phyloP scores from a whole-genome alignment of 768 basidiomycete species.

The Clathrus columnatus region DNA sequence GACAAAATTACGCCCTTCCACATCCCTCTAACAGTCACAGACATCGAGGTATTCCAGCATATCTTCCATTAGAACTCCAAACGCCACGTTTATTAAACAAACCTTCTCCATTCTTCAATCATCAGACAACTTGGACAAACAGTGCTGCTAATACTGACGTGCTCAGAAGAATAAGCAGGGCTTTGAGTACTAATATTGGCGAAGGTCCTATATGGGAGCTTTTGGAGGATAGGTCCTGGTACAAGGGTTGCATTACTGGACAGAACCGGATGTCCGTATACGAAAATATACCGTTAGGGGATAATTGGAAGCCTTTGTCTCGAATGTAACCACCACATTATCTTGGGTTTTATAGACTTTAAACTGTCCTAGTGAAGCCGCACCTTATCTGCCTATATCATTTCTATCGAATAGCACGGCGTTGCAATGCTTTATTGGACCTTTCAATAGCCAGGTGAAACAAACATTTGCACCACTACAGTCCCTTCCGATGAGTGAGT shows the following conservation, averaged over 20 bases:
- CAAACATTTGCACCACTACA: slow-evolving; percentile 48
- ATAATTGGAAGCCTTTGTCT: slow-evolving; percentile 12
- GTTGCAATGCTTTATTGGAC: slow-evolving; percentile 58
- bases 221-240: slow-evolving; percentile 70
- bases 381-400: slow-evolving; percentile 52
- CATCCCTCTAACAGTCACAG: slow-evolving; percentile 64
- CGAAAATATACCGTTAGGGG: slow-evolving; percentile 21
- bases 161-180: slow-evolving; percentile 51
- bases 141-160: slow-evolving; percentile 32
- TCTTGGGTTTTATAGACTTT: background rate
- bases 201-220: slow-evolving; percentile 74
- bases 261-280: slow-evolving; percentile 10
- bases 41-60: slow-evolving; percentile 59
- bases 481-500: slow-evolving; percentile 48
- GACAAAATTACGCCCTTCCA: slow-evolving; percentile 51
- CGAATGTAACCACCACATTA: background rate
- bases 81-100: slow-evolving; percentile 28
- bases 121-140: slow-evolving; percentile 36
- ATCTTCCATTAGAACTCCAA: slow-evolving; percentile 31
- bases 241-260: slow-evolving; percentile 39
- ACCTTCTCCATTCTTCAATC: slow-evolving; percentile 40
- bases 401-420: slow-evolving; percentile 32
- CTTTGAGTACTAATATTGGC: slow-evolving; percentile 69
- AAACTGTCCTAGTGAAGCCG: slow-evolving; percentile 37
- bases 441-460: slow-evolving; percentile 41